Base-by-base conservation (phyloP, 2,329 filamentous ascomycete species). In the Ceratocystis destructans region DNA sequence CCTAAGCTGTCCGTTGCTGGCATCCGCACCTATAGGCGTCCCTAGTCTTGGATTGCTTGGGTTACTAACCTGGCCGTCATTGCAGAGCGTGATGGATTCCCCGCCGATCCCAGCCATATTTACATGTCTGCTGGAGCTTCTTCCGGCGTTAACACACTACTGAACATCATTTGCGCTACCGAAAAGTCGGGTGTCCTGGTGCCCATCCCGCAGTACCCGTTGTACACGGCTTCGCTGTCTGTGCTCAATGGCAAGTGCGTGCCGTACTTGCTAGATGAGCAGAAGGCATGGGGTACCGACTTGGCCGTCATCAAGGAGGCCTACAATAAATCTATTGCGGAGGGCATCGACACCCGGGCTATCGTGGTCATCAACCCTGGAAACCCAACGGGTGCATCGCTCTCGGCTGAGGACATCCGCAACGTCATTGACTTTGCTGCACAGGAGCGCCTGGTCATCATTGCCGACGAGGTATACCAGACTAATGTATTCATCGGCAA, bases 381-480 rank as follows among this genome's bases (percentile, higher is more conserved):
- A 68, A 99, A 99, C 79, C 94, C 94, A 2, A 99, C 94, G 1
- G 94, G 94, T 70, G 90, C 91, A 63, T 94, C 87, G 64, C 83
- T 99, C 20, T 80, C 87, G 45, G 83, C 88, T 70, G 82, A 85
- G 22, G 90, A 96, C 73, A 86, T 99, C 75, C 85, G 87, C 72
- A 82, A 83, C 64, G 89, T 97, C n/a, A 82, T 97, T 71, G 85
- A 94, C 70, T 88, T 96, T 70, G 93, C 94, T 48, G 87, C 86
- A 33, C 82, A 92, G 75, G 85, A 96, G 80, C 85, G 87, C 71
- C 82, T 99, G 31, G 91, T 97, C 66, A 81, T 97, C 70, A 84
- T 99, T 72, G 94, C 94, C 64, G 94, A 99, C 73, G 94, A 99
- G 77, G 94, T 99, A 46, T 99, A 99, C 83, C 94, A 99, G 79